phyloP scores from a whole-genome alignment of 2,329 filamentous ascomycete species.

The Pseudogymnoascus sp. region DNA sequence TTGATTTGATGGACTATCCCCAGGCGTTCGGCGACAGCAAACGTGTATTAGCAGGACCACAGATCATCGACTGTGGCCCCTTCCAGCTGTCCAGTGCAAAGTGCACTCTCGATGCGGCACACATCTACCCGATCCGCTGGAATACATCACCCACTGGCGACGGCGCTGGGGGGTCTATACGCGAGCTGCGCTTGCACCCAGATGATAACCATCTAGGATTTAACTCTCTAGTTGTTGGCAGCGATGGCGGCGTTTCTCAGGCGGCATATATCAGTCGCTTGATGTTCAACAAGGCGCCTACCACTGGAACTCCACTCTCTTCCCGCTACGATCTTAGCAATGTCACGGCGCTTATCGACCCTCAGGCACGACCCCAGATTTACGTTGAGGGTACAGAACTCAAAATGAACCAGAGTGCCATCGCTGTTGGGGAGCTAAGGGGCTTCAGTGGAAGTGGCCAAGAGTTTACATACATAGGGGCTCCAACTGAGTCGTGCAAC shows the following conservation, averaged over 20 bases:
- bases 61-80: slow-evolving; percentile 32
- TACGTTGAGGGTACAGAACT: slow-evolving; percentile 25
- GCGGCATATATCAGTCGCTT: slow-evolving; percentile 34
- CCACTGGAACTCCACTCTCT: slow-evolving; percentile 24
- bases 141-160: slow-evolving; percentile 28
- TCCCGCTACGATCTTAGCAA: slow-evolving; percentile 36
- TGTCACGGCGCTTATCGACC: slow-evolving; percentile 31
- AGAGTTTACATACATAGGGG: slow-evolving; percentile 37
- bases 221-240: slow-evolving; percentile 31
- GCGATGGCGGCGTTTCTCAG: slow-evolving; percentile 16
- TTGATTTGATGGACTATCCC: slow-evolving; percentile 33
- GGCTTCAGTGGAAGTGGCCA: slow-evolving; percentile 37
- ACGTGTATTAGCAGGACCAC: slow-evolving; percentile 28
- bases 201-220: slow-evolving; percentile 38
- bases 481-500: slow-evolving; percentile 34
- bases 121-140: slow-evolving; percentile 38
- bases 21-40: slow-evolving; percentile 36
- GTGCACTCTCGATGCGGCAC: slow-evolving; percentile 32
- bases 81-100: slow-evolving; percentile 29
- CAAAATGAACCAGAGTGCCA: slow-evolving; percentile 26
- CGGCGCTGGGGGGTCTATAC: slow-evolving; percentile 28
- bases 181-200: slow-evolving; percentile 40
- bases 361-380: slow-evolving; percentile 20
- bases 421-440: slow-evolving; percentile 38
- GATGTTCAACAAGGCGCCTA: slow-evolving; percentile 33